A percentile compares a stretch with the other conserved stretches of the same genome.
phyloP scores from a whole-genome alignment of 768 basidiomycete species.

The Leccinum uliginosum region DNA sequence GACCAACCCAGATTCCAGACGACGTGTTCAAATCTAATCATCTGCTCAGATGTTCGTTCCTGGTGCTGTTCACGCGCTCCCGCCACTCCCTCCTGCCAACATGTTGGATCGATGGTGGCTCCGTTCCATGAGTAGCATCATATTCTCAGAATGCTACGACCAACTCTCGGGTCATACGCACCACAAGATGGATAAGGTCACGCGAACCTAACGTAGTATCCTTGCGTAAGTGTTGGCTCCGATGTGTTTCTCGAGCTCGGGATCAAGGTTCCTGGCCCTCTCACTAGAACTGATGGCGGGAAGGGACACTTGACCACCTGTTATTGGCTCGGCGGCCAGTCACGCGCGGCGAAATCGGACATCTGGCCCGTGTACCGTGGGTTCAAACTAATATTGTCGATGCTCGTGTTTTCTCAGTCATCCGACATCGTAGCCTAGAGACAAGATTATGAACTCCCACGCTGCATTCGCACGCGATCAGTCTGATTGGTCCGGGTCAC shows the following conservation, averaged over 20 bases:
- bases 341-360: not conserved
- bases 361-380: not conserved
- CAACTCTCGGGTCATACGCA: not conserved
- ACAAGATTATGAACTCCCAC: not conserved
- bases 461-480: not conserved
- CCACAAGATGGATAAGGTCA: not conserved
- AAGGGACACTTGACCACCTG: not conserved
- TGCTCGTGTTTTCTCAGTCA: constrained; percentile 1
- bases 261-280: not conserved
- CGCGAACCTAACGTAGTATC: not conserved
- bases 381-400: not conserved
- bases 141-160: not conserved
- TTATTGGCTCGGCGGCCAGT: not conserved
- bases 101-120: not conserved
- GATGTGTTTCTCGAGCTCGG: not conserved
- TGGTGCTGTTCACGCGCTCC: not conserved
- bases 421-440: not conserved
- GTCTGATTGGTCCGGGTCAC: not conserved
- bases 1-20: not conserved
- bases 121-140: not conserved
- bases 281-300: not conserved
- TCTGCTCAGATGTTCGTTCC: not conserved
- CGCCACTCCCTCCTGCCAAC: not conserved
- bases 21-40: not conserved
- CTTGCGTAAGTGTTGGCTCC: not conserved